Conservation (phyloP, 1,284 basidiomycete genomes). For the Veloporphyrellus conicus region DNA sequence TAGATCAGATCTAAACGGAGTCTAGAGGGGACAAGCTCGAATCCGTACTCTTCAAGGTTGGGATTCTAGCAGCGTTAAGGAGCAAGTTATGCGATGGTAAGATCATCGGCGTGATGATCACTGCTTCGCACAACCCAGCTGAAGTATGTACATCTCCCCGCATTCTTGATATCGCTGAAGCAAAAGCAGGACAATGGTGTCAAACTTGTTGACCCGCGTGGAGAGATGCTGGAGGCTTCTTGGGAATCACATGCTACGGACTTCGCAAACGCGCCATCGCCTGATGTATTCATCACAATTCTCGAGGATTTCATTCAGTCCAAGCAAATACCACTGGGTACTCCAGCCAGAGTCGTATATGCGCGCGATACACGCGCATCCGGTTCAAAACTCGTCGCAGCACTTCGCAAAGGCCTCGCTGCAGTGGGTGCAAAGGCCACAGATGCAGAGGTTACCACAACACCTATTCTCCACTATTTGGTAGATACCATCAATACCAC, state of each 20-base stretch:
- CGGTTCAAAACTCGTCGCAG: constrained; percentile 74
- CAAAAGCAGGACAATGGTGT: constrained; percentile 88
- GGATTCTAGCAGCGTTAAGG: constrained; percentile 84
- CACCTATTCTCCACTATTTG: constrained; percentile 94
- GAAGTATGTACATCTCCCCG: constrained; percentile 48
- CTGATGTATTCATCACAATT: constrained; percentile 67
- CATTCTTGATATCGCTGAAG: constrained; percentile 3
- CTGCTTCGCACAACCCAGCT: constrained; percentile 98
- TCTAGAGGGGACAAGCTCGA: constrained; percentile 78
- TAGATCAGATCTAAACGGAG: constrained; percentile 18
- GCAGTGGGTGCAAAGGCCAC: constrained; percentile 64
- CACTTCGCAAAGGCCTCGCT: constrained; percentile 80
- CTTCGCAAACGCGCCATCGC: constrained; percentile 82
- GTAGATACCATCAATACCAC: constrained; percentile 88
- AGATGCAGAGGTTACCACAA: constrained; percentile 83
- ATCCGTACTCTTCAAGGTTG: constrained; percentile 90
- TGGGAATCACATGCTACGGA: constrained; percentile 91
- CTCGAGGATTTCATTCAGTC: constrained; percentile 64
- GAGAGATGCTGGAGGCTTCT: constrained; percentile 97
- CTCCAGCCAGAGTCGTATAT: constrained; percentile 82
- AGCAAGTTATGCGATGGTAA: constrained; percentile 89
- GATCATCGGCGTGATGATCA: constrained; percentile 97
- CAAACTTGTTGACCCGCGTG: constrained; percentile 94
- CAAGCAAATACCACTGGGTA: constrained; percentile 74
- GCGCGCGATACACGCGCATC: constrained; percentile 93